Base-by-base conservation (phyloP, 768 basidiomycete genomes). In the Xerocomellus amylosporus region DNA sequence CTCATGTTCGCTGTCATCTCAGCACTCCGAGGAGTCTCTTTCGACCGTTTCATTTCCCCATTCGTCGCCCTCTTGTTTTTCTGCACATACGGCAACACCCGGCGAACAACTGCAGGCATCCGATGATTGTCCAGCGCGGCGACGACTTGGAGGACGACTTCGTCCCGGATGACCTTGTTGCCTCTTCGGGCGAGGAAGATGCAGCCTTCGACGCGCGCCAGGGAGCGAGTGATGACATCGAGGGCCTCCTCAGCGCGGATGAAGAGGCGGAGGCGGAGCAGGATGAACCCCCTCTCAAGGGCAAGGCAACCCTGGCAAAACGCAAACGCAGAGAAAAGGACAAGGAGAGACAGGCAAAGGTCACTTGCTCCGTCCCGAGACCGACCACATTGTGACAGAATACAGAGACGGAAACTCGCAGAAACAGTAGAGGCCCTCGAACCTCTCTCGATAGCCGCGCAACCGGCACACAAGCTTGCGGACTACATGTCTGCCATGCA, bases 101-200 rank as follows among this genome's bases (percentile, higher is more conserved):
- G 33, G 22, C 10, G 14, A 15, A 4, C 31, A 33, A n/a, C 12
- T 33, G 31, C 28, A 28, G 8, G 28, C 28, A 28, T 30, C 46
- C 57, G 49, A 66, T 68, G 60, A 71, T 65, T 63, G 63, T 54
- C 42, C 70, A 74, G 71, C 77, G 76, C 56, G 85, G 86, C 40
- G 89, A 94, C 75, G 90, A 90, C 75, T 77, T 94, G 19, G 89
- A 88, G 45, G 92, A 93, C 68, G 87, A 92, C 59, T 91, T 87
- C 65, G 75, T 87, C 47, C 79, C 79, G 31, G 86, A 93, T 57
- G 85, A 86, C 41, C 74, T 81, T 14, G 79, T 88, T 0, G 85
- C 83, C 1, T 71, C 81, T 14, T 86, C 84, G 0, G 86, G 77
- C 12, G 85, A 83, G 43, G 88, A 88, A 57, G 68, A 69, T 0